These are phyloP conservation scores for Penicillium bovifimosum DNA, from an alignment of 495 filamentous ascomycete genomes.

Conservation along the genomic window DNA sequence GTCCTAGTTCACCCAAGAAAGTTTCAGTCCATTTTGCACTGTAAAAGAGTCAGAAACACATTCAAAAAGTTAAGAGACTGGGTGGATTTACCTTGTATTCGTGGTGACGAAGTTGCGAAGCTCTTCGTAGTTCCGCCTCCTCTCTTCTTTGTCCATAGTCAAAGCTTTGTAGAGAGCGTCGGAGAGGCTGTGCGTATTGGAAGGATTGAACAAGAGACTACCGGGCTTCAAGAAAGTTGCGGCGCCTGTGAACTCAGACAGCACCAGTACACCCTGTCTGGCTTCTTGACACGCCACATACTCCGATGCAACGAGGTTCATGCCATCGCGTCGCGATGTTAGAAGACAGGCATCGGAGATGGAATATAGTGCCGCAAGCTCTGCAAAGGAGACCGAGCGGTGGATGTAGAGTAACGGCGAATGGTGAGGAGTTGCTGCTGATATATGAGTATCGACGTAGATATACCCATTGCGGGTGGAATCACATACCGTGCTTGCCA, in stretches of 20 bases:
- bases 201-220: slow-evolving; percentile 82
- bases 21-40: slow-evolving; percentile 37
- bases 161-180: slow-evolving; percentile 79
- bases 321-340: slow-evolving; percentile 84
- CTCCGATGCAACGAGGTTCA: slow-evolving; percentile 96
- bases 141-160: slow-evolving; percentile 72
- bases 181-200: slow-evolving; percentile 80
- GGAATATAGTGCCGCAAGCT: slow-evolving; percentile 85
- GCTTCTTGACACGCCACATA: slow-evolving; percentile 87
- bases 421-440: slow-evolving; percentile 72
- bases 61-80: neutral
- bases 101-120: slow-evolving; percentile 79
- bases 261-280: slow-evolving; percentile 79
- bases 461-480: too few relatives aligned
- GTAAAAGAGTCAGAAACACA: neutral
- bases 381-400: slow-evolving; percentile 79
- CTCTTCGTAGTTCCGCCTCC: slow-evolving; percentile 70
- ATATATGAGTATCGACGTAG: neutral
- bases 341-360: slow-evolving; percentile 87
- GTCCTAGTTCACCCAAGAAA: slow-evolving; percentile 7
- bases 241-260: slow-evolving; percentile 90
- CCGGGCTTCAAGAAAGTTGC: slow-evolving; percentile 76
- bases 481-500: slow-evolving; percentile 51
- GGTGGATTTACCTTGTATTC: slow-evolving; percentile 63
- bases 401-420: slow-evolving; percentile 94